Percentiles rank a stretch among this genome's conserved stretches.
Conservation (phyloP, 306 rosid genomes). For the Cucurbita pepo region DNA sequence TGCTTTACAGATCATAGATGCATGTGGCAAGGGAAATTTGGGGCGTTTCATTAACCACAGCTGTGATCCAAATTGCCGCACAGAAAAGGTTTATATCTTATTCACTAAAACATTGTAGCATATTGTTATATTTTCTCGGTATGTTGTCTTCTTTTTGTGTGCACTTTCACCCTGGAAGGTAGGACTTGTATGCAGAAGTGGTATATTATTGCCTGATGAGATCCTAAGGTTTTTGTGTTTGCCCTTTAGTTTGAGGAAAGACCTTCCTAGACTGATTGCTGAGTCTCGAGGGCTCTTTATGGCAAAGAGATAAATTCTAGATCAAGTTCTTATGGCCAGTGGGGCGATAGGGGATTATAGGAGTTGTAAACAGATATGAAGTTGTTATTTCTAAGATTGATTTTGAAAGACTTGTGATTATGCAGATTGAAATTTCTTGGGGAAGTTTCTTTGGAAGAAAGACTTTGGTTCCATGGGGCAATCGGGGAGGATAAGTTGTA, state of each 20-base stretch:
- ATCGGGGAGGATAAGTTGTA: too few relatives aligned
- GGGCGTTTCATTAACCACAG: conserved; percentile 99
- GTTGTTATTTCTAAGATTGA: background rate
- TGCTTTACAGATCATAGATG: conserved; percentile 79
- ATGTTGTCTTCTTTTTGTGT: too few relatives aligned
- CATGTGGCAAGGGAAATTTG: conserved; percentile 94
- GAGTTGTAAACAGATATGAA: background rate
- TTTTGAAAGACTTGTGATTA: background rate
- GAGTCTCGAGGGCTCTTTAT: background rate
- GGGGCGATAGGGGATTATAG: background rate
- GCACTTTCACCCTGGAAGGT: background rate
- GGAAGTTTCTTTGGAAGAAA: too few relatives aligned
- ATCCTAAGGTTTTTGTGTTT: background rate
- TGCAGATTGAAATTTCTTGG: too few relatives aligned
- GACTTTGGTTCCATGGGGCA: too few relatives aligned
- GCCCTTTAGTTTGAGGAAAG: background rate
- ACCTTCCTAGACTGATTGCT: background rate
- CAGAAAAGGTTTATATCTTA: conserved; percentile 62
- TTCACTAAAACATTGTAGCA: background rate
- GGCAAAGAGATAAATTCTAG: background rate
- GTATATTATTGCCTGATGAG: background rate
- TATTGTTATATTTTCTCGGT: background rate
- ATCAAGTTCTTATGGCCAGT: background rate
- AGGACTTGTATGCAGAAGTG: background rate
- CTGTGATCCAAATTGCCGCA: conserved; percentile 93